phyloP scores from a whole-genome alignment of 768 basidiomycete species.

The Russula ochroleuca region DNA sequence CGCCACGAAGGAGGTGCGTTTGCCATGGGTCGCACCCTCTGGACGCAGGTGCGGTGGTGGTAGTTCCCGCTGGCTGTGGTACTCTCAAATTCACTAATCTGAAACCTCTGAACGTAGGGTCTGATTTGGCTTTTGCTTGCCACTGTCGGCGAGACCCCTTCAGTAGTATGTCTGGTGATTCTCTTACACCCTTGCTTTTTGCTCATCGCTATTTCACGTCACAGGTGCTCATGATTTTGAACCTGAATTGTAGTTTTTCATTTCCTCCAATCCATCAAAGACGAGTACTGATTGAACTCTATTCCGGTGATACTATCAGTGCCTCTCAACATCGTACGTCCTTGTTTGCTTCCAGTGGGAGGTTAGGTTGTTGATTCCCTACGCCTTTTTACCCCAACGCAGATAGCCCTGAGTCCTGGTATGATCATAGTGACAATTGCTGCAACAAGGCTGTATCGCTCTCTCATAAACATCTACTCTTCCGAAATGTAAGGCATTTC shows the following conservation, averaged over 20 bases:
- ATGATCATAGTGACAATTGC: background rate
- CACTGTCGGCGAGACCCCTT: background rate
- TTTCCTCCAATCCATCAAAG: background rate
- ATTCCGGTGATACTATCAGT: background rate
- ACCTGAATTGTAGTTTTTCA: background rate
- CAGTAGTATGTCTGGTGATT: background rate
- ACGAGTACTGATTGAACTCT: background rate
- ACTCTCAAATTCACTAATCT: background rate
- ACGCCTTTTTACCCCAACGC: background rate
- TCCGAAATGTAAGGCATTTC: background rate
- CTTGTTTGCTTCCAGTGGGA: background rate
- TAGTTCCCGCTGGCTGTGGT: background rate
- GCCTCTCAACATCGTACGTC: background rate
- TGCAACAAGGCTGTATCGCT: background rate
- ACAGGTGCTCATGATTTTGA: background rate
- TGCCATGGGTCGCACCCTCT: slow-evolving; percentile 1
- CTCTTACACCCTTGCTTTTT: background rate
- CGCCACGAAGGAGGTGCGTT: background rate
- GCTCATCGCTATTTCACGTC: background rate
- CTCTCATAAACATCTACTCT: background rate
- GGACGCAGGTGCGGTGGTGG: background rate
- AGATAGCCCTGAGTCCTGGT: background rate
- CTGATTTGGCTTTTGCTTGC: background rate
- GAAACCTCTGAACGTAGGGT: background rate
- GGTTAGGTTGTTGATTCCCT: background rate